Conservation (phyloP, 2,329 filamentous ascomycete genomes). For the Nigrospora sphaerica region DNA sequence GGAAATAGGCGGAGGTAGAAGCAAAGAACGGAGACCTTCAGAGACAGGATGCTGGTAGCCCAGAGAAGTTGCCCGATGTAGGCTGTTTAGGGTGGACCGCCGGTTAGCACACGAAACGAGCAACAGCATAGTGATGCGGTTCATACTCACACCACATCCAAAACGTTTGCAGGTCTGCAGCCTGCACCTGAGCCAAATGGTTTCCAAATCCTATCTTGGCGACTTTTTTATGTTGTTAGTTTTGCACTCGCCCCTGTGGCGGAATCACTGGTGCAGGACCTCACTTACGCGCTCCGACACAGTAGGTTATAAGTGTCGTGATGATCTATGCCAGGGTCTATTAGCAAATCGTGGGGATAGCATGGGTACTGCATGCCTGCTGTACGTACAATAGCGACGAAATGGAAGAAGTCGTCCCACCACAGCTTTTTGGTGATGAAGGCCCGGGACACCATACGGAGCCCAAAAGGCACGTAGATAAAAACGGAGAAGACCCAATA, state of each 20-base stretch:
- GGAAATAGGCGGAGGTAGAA: neutral
- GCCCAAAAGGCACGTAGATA: neutral
- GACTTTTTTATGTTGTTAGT: neutral
- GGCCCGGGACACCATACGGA: neutral
- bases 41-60: neutral
- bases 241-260: too few species aligned
- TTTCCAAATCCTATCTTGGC: neutral
- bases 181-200: neutral
- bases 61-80: slow-evolving; percentile 1
- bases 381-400: neutral
- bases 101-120: neutral
- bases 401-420: slow-evolving; percentile 1
- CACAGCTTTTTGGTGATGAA: neutral
- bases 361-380: too few species aligned
- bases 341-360: too few species aligned
- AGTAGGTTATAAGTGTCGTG: neutral
- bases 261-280: too few species aligned
- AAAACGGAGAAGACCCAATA: neutral
- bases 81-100: neutral
- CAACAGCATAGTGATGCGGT: too few species aligned
- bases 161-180: neutral
- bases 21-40: neutral
- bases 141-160: neutral
- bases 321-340: neutral
- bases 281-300: neutral